Evolutionary conservation across 495 filamentous ascomycete species (phyloP).

Genomic region (Aspergillus panamensis): DNA sequence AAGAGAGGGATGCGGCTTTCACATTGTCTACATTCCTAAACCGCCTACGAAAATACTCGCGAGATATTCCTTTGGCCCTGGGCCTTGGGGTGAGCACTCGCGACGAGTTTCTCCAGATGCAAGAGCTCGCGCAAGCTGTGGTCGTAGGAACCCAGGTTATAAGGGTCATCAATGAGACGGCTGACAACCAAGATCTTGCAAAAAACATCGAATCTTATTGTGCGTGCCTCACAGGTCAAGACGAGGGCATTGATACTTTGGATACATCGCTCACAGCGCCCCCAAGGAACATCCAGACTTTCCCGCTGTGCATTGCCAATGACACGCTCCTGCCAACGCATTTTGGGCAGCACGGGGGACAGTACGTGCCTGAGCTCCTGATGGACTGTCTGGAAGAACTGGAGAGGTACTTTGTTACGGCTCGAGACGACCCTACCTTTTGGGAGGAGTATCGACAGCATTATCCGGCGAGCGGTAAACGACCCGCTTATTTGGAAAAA

Average conservation of each 20-base stretch:
- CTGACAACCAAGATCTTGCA: neutral
- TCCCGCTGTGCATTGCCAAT: neutral
- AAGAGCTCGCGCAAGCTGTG: conserved; percentile 73
- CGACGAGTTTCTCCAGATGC: conserved; percentile 74
- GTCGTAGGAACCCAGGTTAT: conserved; percentile 86
- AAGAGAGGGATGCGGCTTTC: conserved; percentile 40
- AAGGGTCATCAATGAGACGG: conserved; percentile 22
- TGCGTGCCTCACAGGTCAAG: neutral
- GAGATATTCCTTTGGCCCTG: conserved; percentile 72
- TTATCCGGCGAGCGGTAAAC: conserved; percentile 87
- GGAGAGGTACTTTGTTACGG: conserved; percentile 74
- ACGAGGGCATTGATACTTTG: neutral
- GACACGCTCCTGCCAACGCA: conserved; percentile 27
- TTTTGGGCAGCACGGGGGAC: conserved; percentile 87
- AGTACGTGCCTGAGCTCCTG: conserved; percentile 85
- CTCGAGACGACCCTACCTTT: conserved; percentile 74
- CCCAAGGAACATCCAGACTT: too few relatives aligned
- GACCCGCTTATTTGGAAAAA: conserved; percentile 55
- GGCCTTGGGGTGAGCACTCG: conserved; percentile 88
- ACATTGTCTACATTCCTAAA: conserved; percentile 66
- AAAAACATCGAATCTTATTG: neutral
- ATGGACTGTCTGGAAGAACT: conserved; percentile 86
- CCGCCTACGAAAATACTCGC: conserved; percentile 72
- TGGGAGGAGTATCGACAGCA: conserved; percentile 89
- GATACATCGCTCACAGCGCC: neutral